These are phyloP conservation scores for Cystobasidium sp. DNA, from an alignment of 1,284 basidiomycete genomes.

Conservation along the genomic window DNA sequence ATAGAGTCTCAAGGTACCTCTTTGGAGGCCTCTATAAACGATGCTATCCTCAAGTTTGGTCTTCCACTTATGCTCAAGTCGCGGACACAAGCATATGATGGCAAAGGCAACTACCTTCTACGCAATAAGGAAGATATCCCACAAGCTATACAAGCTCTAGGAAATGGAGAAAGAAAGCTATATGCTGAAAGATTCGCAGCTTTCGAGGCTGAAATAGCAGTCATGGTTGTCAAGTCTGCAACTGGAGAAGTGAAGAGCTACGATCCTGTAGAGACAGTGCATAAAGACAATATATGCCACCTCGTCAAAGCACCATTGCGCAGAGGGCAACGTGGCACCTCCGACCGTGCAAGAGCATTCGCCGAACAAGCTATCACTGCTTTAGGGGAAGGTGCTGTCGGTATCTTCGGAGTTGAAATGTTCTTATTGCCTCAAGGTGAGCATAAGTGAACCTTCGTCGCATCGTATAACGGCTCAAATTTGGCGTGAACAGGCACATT, in stretches of 20 bases:
- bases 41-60: constrained; percentile 67
- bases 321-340: constrained; percentile 62
- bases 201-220: constrained; percentile 88
- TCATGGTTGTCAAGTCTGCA: constrained; percentile 90
- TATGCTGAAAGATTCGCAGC: constrained; percentile 95
- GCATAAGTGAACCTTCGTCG: constrained; percentile 52
- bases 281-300: constrained; percentile 92
- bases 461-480: constrained; percentile 18
- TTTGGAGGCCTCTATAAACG: constrained; percentile 63
- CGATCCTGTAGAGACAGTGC: constrained; percentile 92
- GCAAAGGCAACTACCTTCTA: constrained; percentile 87
- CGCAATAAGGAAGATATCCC: constrained; percentile 64
- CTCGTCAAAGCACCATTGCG: constrained; percentile 86
- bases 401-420: constrained; percentile 98
- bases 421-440: constrained; percentile 86
- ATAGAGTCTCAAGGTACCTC: constrained; percentile 44
- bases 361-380: constrained; percentile 83
- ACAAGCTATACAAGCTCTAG: constrained; percentile 66
- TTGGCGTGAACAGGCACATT: constrained; percentile 65
- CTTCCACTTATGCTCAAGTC: constrained; percentile 96
- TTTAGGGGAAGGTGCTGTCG: constrained; percentile 74
- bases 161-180: constrained; percentile 59
- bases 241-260: constrained; percentile 80
- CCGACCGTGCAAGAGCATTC: constrained; percentile 68
- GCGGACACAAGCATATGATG: constrained; percentile 92